Percentiles rank a stretch among this genome's conserved stretches.
phyloP scores from a whole-genome alignment of 1,284 basidiomycete species.

The Sporisorium exsertum region DNA sequence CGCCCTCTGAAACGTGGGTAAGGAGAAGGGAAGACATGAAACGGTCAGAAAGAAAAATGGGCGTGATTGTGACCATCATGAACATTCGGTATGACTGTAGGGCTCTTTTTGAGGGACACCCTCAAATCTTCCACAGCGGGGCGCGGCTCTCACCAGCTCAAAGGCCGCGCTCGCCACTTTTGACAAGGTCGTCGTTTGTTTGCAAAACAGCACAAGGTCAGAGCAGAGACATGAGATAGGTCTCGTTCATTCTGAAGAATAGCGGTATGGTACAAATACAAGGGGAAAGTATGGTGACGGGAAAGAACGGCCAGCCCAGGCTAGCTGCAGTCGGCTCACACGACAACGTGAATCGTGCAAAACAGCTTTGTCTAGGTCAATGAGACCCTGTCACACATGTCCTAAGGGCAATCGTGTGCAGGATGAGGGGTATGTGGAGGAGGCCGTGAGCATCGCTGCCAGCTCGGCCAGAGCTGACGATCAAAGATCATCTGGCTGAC shows the following conservation, averaged over 20 bases:
- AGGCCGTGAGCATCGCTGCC: background rate
- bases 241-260: background rate
- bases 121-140: no score
- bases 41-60: no score
- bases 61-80: no score
- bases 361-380: background rate
- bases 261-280: constrained; percentile 34
- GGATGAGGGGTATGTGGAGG: constrained; percentile 16
- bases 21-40: no score
- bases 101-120: no score
- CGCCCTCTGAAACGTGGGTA: no score
- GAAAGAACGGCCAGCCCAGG: background rate
- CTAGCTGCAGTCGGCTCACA: background rate
- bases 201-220: no score
- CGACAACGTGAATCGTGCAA: background rate
- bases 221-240: background rate
- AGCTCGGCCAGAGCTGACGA: background rate
- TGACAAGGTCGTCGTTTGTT: no score
- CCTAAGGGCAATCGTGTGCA: background rate
- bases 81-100: no score
- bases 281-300: constrained; percentile 4
- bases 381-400: background rate
- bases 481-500: constrained; percentile 47
- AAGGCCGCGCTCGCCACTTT: no score
- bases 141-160: no score